phyloP scores from a whole-genome alignment of 2,329 filamentous ascomycete species.

The Colletotrichum camelliae region DNA sequence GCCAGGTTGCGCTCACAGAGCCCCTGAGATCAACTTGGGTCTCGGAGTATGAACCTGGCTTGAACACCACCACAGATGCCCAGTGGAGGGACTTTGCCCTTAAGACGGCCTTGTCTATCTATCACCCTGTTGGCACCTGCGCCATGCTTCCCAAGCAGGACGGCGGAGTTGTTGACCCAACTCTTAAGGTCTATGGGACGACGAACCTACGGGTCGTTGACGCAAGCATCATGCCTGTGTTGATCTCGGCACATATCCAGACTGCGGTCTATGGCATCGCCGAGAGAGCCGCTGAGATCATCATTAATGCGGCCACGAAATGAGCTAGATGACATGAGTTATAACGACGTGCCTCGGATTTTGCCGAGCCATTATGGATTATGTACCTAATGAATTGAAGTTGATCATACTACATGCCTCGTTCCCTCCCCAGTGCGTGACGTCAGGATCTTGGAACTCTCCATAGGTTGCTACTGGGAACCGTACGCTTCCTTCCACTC shows the following conservation, averaged over 20 bases:
- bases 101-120: slow-evolving; percentile 27
- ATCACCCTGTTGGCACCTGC: slow-evolving; percentile 49
- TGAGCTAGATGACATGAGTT: background rate
- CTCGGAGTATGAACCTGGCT: slow-evolving; percentile 37
- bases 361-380: background rate
- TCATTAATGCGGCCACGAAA: slow-evolving; percentile 18
- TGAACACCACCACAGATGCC: slow-evolving; percentile 20
- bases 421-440: background rate
- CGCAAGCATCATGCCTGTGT: slow-evolving; percentile 53
- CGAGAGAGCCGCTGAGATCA: slow-evolving; percentile 45
- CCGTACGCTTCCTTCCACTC: slow-evolving; percentile 55
- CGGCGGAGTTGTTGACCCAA: slow-evolving; percentile 49
- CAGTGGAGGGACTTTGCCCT: slow-evolving; percentile 23
- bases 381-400: background rate
- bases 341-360: background rate
- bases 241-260: slow-evolving; percentile 52
- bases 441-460: background rate
- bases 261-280: slow-evolving; percentile 58
- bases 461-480: background rate
- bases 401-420: background rate
- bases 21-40: slow-evolving; percentile 34
- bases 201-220: slow-evolving; percentile 54
- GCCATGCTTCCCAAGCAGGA: slow-evolving; percentile 50
- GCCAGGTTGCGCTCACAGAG: slow-evolving; percentile 32
- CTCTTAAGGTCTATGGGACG: slow-evolving; percentile 52